Evolutionary conservation across 2,329 filamentous ascomycete species (phyloP).

Genomic region (Boeremia lycopersici): DNA sequence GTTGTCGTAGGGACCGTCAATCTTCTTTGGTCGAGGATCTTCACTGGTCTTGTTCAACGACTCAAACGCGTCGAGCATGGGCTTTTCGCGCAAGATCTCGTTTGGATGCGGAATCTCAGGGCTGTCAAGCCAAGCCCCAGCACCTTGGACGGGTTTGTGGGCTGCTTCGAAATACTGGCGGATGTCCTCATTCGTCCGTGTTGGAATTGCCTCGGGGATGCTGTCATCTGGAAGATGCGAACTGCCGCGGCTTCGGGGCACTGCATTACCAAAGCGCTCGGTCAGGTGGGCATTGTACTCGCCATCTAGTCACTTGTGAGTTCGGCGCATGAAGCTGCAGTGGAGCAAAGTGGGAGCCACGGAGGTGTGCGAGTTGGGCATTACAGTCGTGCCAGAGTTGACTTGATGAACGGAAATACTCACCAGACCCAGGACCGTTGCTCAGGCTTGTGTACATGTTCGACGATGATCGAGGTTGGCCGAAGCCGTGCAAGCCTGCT

Average conservation of each 20-base stretch:
- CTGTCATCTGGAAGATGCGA: constrained; percentile 17
- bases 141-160: constrained; percentile 22
- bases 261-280: constrained; percentile 20
- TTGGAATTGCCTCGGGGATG: constrained; percentile 18
- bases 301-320: constrained; percentile 16
- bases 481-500: background rate
- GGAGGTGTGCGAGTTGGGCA: background rate
- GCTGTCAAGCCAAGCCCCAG: constrained; percentile 36
- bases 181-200: constrained; percentile 33
- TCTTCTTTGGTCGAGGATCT: constrained; percentile 35
- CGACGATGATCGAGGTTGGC: background rate
- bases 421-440: constrained; percentile 3
- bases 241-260: background rate
- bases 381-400: no score
- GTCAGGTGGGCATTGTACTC: constrained; percentile 25
- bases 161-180: constrained; percentile 31
- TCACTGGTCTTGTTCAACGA: constrained; percentile 30
- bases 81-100: constrained; percentile 54
- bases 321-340: background rate
- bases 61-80: constrained; percentile 4
- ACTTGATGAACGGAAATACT: constrained; percentile 2
- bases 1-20: constrained; percentile 61
- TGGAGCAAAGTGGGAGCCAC: background rate
- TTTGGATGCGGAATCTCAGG: constrained; percentile 62
- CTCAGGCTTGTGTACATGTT: constrained; percentile 21